Base-by-base conservation (phyloP, 2,329 filamentous ascomycete genomes). In the Falciphora oryzae region DNA sequence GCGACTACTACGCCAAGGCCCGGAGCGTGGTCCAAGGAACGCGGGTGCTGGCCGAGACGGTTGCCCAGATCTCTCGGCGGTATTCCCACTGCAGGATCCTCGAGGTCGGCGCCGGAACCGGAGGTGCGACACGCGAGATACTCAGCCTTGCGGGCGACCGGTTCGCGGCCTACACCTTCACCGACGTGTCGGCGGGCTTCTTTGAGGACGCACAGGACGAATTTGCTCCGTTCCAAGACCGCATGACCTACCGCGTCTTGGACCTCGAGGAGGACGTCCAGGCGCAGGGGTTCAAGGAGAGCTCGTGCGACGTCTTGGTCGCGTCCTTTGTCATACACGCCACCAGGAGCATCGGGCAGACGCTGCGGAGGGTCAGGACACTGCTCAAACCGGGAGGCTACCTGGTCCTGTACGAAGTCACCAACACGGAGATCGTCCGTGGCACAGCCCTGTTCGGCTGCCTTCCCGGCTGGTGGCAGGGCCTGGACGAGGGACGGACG, bases 111-210 rank as follows among this genome's bases (percentile, higher is more conserved):
- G 70, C 71, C 29, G 73, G 73, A 31, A 75, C 70, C 1, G 72
- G 73, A 18, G 70, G 70, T 13, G 71, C 72, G 10, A 74, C 73
- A 6, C 57, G 25, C 8, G 29, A 22, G 16, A 31, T 66, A 0
- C 7, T 64, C 13, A 44, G 18, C 2, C 13, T 29, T n/a, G 4
- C 50, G 18, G 60, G 60, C 6, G 60, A n/a, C 28, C 4, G 16
- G 7, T 61, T 61, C 32, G 25, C 18, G 4, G 59, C 59, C 27
- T 82, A 81, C 67, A 77, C 75, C 4, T 81, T 73, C 68, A 81
- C 80, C 0, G 79, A 81, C 65, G 75, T 78, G n/a, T 75, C 74
- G 2, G 65, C 72, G 3, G 74, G 72, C 27, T 78, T 77, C 69
- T 80, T 81, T 56, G 73, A 76, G 27, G 66, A 70, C 1, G 75